Percentiles rank a stretch among this genome's conserved stretches.
Conservation (phyloP, 1,139 yeast species). For the Yamadazyma taylorii region DNA sequence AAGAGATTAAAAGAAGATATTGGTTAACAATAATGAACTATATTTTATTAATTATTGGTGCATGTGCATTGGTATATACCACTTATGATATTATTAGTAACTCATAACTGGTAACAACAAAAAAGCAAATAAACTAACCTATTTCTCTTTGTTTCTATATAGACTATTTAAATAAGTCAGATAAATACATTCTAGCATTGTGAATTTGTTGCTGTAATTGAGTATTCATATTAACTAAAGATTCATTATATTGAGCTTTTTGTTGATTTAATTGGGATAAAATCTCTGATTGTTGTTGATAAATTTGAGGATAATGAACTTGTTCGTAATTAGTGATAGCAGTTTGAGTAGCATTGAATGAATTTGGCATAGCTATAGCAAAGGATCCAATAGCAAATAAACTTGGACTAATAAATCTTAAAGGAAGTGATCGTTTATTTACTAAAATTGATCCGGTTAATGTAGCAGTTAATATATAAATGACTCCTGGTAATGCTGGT, state of each 20-base stretch:
- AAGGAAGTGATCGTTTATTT: constrained; percentile 44
- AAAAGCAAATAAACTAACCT: not conserved
- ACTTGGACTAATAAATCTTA: constrained; percentile 53
- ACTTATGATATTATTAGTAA: constrained; percentile 47
- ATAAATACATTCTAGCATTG: constrained; percentile 26
- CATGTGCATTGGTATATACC: constrained; percentile 61
- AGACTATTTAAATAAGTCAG: constrained; percentile 17
- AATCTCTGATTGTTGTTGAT: constrained; percentile 20
- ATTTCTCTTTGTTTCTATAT: not conserved
- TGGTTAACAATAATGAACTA: constrained; percentile 43
- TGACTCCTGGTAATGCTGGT: constrained; percentile 53
- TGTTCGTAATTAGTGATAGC: constrained; percentile 61
- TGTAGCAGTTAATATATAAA: constrained; percentile 54
- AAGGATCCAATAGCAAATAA: constrained; percentile 46
- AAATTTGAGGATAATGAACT: constrained; percentile 43
- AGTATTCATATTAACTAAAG: constrained; percentile 14
- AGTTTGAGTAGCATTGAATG: constrained; percentile 24
- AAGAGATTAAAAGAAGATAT: constrained; percentile 23
- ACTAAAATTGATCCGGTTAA: constrained; percentile 58
- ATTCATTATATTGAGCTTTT: constrained; percentile 14
- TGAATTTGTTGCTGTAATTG: constrained; percentile 26
- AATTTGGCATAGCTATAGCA: constrained; percentile 38
- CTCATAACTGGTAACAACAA: too few relatives aligned
- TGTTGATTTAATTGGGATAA: constrained; percentile 13
- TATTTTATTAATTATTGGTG: constrained; percentile 54